phyloP scores from a whole-genome alignment of 2,329 filamentous ascomycete species.

The Botryosphaeria dothidea region DNA sequence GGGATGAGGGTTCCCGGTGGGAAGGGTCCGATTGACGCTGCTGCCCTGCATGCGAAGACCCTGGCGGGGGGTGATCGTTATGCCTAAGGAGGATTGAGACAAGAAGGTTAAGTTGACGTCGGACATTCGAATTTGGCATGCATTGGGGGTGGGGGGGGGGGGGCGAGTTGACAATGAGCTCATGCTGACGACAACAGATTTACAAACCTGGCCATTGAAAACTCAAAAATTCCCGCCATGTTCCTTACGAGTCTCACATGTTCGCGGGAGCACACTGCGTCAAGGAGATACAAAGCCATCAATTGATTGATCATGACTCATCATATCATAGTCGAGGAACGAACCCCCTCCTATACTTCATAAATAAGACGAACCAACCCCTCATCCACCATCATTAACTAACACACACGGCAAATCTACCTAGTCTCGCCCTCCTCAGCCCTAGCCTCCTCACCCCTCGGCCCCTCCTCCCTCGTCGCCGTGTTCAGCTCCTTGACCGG shows the following conservation, averaged over 20 bases:
- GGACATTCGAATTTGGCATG: too few relatives aligned
- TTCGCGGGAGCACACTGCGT: too few relatives aligned
- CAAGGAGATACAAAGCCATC: neutral
- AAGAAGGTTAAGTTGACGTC: neutral
- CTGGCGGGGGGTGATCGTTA: neutral
- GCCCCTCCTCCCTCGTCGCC: neutral
- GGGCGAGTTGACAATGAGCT: too few relatives aligned
- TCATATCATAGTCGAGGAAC: neutral
- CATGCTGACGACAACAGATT: too few relatives aligned
- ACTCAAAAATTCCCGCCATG: too few relatives aligned
- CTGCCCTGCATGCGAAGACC: neutral
- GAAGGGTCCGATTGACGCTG: too few relatives aligned
- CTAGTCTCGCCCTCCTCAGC: neutral
- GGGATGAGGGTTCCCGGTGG: neutral
- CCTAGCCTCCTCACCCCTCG: neutral
- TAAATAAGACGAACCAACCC: neutral
- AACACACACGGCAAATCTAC: neutral
- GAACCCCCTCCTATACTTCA: neutral
- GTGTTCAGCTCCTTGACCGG: conserved; percentile 1
- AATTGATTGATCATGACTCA: neutral
- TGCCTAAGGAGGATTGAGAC: too few relatives aligned
- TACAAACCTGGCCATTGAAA: too few relatives aligned
- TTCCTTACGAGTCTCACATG: too few relatives aligned
- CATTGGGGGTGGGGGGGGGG: too few relatives aligned
- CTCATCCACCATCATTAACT: neutral